Evolutionary conservation across 208 protist species (phyloP).

Genomic region (Trypanosoma congolense): DNA sequence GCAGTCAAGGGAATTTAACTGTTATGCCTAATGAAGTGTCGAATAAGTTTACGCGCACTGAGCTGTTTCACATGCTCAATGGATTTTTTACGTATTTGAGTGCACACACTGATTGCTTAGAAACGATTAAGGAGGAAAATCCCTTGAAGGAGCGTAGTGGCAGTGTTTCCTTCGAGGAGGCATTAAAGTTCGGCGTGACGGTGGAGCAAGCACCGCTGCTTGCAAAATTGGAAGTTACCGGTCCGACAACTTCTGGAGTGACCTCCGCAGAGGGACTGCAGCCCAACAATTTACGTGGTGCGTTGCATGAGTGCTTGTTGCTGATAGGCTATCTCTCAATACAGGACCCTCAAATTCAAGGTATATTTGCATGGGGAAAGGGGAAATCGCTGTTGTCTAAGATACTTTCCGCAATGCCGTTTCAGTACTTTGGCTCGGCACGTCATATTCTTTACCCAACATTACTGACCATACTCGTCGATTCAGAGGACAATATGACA

Average conservation of each 20-base stretch:
- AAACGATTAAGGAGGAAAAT: conserved; percentile 42
- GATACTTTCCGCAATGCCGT: conserved; percentile 61
- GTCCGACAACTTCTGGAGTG: conserved; percentile 3
- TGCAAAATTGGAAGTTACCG: conserved; percentile 12
- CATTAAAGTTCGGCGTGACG: conserved; percentile 69
- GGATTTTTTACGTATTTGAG: conserved; percentile 66
- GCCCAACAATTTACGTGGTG: conserved; percentile 51
- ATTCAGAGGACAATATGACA: conserved; percentile 49
- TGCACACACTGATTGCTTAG: conserved; percentile 45
- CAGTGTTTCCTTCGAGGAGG: conserved; percentile 55
- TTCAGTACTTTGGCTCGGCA: conserved; percentile 75
- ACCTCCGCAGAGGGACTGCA: neutral
- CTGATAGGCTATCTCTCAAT: conserved; percentile 78
- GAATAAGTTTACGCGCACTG: conserved; percentile 48
- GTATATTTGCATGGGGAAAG: conserved; percentile 83
- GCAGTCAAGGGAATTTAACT: conserved; percentile 17
- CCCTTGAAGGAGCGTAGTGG: conserved; percentile 4
- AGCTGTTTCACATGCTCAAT: conserved; percentile 72
- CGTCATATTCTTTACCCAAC: conserved; percentile 85
- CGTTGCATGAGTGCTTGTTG: conserved; percentile 78
- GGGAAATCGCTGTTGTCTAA: conserved; percentile 51
- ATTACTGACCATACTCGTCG: conserved; percentile 43
- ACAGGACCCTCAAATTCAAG: conserved; percentile 62
- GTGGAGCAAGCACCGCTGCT: conserved; percentile 36
- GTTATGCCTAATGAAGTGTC: conserved; percentile 9